A percentile compares a stretch with the other conserved stretches of the same genome.
Evolutionary conservation across 768 basidiomycete species (phyloP).

Genomic region (Cystofilobasidium capitatum): DNA sequence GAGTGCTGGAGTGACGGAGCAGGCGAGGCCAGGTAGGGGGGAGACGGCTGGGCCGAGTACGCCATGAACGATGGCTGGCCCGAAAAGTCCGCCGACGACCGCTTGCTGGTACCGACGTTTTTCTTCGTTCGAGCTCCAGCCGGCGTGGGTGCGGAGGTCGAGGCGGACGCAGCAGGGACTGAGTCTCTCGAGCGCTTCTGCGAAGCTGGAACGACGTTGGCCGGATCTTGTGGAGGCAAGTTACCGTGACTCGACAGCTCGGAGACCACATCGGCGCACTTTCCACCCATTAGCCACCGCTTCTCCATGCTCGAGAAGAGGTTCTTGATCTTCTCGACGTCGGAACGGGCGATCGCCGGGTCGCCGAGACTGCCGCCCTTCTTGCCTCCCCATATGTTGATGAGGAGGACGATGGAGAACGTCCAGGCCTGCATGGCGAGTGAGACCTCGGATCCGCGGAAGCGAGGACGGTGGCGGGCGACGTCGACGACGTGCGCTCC

Average conservation of each 20-base stretch:
- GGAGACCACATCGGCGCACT: not conserved
- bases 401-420: constrained; percentile 51
- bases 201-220: not conserved
- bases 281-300: not conserved
- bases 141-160: not conserved
- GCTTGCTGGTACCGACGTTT: not conserved
- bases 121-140: not conserved
- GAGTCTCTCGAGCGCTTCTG: not conserved
- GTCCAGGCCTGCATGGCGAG: constrained; percentile 29
- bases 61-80: not conserved
- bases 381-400: constrained; percentile 59
- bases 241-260: not conserved
- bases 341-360: constrained; percentile 12
- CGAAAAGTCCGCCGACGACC: not conserved
- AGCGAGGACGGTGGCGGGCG: constrained; percentile 42
- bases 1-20: not conserved
- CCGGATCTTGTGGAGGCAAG: not conserved
- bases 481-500: constrained; percentile 59
- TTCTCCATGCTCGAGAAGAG: not conserved
- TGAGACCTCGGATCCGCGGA: not conserved
- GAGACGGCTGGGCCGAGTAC: not conserved
- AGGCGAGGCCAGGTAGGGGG: not conserved
- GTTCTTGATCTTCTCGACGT: not conserved
- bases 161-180: not conserved
- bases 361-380: constrained; percentile 39